These are phyloP conservation scores for Euphorbia pulcherrima DNA, from an alignment of 345 rosid genomes.

Conservation along the genomic window DNA sequence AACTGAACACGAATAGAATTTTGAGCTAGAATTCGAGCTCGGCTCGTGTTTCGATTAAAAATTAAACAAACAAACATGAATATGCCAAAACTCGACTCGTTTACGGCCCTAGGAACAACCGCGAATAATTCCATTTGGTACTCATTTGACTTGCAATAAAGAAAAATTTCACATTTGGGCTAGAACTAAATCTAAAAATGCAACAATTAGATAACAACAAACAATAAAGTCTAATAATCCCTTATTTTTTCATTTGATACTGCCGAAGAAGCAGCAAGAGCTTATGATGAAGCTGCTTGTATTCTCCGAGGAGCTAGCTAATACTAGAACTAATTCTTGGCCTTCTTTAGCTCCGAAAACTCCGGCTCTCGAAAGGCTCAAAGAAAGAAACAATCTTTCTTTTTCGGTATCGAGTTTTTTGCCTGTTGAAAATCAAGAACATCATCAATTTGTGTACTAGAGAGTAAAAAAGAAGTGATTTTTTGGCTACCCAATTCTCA, in stretches of 20 bases:
- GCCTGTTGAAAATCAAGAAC: conserved; percentile 9
- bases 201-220: conserved; percentile 35
- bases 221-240: no score
- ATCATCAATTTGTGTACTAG: conserved; percentile 14
- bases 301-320: conserved; percentile 48
- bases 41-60: no score
- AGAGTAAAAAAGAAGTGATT: conserved; percentile 19
- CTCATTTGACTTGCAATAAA: neutral
- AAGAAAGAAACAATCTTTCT: conserved; percentile 33
- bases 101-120: no score
- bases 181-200: conserved; percentile 11
- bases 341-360: conserved; percentile 40
- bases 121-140: conserved; percentile 15
- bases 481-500: conserved; percentile 36
- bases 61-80: no score
- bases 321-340: conserved; percentile 51
- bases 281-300: conserved; percentile 61
- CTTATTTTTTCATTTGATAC: no score
- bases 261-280: conserved; percentile 57
- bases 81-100: no score
- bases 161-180: conserved; percentile 23
- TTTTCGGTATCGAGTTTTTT: no score
- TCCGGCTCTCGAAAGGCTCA: conserved; percentile 50
- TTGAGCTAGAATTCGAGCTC: no score
- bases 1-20: no score